Conservation (phyloP, 805 yeast genomes). For the Scheffersomyces stipitis region DNA sequence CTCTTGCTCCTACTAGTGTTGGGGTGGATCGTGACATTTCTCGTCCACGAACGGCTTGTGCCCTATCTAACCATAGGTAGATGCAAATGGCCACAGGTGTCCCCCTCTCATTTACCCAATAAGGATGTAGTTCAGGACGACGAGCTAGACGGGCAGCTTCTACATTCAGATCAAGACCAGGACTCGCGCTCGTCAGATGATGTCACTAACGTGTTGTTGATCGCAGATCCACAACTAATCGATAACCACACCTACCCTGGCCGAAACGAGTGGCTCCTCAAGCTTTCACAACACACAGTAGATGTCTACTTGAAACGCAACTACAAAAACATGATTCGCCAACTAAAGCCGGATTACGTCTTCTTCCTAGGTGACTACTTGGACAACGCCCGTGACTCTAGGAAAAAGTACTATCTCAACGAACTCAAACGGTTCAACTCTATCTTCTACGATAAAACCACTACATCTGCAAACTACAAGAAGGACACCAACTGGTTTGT, state of each 20-base stretch:
- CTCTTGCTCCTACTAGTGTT: conserved; percentile 20
- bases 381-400: conserved; percentile 40
- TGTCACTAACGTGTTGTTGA: conserved; percentile 29
- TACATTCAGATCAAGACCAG: not conserved
- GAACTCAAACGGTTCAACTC: conserved; percentile 32
- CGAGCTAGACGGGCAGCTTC: not conserved
- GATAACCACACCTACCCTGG: conserved; percentile 47
- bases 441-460: conserved; percentile 22
- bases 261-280: conserved; percentile 28
- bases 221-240: conserved; percentile 47
- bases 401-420: conserved; percentile 27
- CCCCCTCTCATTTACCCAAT: not conserved
- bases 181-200: not conserved
- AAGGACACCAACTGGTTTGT: conserved; percentile 28
- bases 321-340: conserved; percentile 30
- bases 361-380: conserved; percentile 43
- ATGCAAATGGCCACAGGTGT: conserved; percentile 34
- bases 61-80: conserved; percentile 25
- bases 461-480: conserved; percentile 8
- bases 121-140: not conserved
- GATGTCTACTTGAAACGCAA: conserved; percentile 39
- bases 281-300: conserved; percentile 40
- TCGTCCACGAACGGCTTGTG: conserved; percentile 31
- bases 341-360: conserved; percentile 35
- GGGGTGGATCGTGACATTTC: conserved; percentile 31